Percentiles rank a stretch among this genome's conserved stretches.
Evolutionary conservation across 2,329 filamentous ascomycete genomes (phyloP).

Genomic region (Alternaria gaisen): DNA sequence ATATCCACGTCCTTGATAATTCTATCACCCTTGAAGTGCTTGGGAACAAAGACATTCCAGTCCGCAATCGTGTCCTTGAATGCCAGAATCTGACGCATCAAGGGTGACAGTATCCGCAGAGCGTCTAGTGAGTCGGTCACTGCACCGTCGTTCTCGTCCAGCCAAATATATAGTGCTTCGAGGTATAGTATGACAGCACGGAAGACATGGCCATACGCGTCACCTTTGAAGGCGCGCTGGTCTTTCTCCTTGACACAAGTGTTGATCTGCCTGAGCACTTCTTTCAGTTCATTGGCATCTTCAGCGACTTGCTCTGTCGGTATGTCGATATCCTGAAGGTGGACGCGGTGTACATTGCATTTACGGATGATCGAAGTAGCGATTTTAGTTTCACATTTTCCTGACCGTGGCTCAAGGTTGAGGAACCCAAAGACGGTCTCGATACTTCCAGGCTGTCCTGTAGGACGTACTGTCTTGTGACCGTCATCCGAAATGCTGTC

Average conservation of each 20-base stretch:
- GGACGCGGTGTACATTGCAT: slow-evolving; percentile 17
- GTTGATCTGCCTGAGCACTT: slow-evolving; percentile 14
- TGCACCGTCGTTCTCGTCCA: slow-evolving; percentile 12
- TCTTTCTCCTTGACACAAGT: slow-evolving; percentile 6
- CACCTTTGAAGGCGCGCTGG: slow-evolving; percentile 32
- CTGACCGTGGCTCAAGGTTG: slow-evolving; percentile 24
- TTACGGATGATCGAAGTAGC: slow-evolving; percentile 20
- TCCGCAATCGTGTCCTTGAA: slow-evolving; percentile 35
- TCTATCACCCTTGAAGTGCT: slow-evolving; percentile 26
- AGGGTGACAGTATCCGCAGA: slow-evolving; percentile 27
- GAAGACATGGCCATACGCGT: slow-evolving; percentile 42
- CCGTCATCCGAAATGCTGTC: slow-evolving; percentile 9
- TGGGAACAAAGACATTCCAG: slow-evolving; percentile 32
- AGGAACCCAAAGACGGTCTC: slow-evolving; percentile 35
- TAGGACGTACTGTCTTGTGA: neutral
- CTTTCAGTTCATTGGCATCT: slow-evolving; percentile 14
- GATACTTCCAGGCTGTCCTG: slow-evolving; percentile 13
- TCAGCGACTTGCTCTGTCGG: slow-evolving; percentile 19
- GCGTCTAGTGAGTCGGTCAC: slow-evolving; percentile 20
- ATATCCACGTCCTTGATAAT: slow-evolving; percentile 35
- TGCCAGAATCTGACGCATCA: slow-evolving; percentile 27
- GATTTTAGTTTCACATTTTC: slow-evolving; percentile 28
- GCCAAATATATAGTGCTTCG: slow-evolving; percentile 26
- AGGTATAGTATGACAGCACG: slow-evolving; percentile 27
- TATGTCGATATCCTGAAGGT: slow-evolving; percentile 13